Conservation (phyloP, 2,329 filamentous ascomycete genomes). For the Tolypocladium pustulatum region DNA sequence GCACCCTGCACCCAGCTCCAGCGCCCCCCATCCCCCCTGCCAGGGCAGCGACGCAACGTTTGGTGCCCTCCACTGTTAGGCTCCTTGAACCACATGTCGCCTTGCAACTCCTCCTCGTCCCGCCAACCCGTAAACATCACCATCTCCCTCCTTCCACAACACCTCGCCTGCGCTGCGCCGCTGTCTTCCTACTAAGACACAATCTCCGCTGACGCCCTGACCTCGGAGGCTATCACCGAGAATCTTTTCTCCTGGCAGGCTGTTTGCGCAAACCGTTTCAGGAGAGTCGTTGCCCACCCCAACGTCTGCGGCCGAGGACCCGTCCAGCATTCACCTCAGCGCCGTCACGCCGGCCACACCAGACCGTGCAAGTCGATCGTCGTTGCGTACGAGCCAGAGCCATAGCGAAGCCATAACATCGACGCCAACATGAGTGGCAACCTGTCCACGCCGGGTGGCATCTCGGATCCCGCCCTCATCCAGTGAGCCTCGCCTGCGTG, state of each 20-base stretch:
- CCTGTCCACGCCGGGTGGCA: slow-evolving; percentile 42
- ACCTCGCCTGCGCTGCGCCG: background rate
- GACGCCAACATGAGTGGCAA: slow-evolving; percentile 21
- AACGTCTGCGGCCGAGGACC: background rate
- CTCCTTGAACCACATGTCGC: slow-evolving; percentile 20
- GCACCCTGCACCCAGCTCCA: background rate
- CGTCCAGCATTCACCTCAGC: background rate
- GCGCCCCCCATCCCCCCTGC: background rate
- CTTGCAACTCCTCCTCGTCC: slow-evolving; percentile 20
- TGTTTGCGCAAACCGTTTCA: background rate
- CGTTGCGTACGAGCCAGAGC: slow-evolving; percentile 3
- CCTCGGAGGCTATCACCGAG: background rate
- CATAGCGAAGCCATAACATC: slow-evolving; percentile 2
- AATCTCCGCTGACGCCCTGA: background rate
- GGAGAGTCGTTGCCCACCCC: background rate
- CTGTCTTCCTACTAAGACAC: background rate
- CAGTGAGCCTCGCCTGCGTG: slow-evolving; percentile 32
- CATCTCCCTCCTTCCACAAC: slow-evolving; percentile 3
- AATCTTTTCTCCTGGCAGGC: background rate
- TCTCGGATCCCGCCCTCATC: slow-evolving; percentile 57
- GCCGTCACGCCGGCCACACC: slow-evolving; percentile 1
- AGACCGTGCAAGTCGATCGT: background rate
- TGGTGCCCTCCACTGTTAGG: slow-evolving; percentile 16
- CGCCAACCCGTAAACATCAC: slow-evolving; percentile 9
- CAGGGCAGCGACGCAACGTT: slow-evolving; percentile 8